phyloP scores from a whole-genome alignment of 441 rosid genomes.

The Jatropha podagrica region DNA sequence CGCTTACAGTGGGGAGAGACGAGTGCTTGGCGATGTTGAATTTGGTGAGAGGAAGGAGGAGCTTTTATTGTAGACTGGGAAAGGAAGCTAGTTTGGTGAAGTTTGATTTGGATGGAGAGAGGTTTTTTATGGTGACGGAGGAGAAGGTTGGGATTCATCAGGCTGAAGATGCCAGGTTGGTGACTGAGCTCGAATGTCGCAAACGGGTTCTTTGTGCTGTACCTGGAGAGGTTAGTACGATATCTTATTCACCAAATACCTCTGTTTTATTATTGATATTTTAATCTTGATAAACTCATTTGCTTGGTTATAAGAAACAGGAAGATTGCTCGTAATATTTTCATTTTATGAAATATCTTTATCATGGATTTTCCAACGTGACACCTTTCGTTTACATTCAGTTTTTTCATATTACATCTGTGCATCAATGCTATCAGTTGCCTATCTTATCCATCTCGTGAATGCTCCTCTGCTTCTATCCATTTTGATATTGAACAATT shows the following conservation, averaged over 20 bases:
- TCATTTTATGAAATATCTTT: not conserved
- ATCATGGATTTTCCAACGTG: not conserved
- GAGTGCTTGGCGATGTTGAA: conserved; percentile 85
- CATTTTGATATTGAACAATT: conserved; percentile 11
- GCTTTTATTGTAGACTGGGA: conserved; percentile 67
- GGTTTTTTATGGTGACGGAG: conserved; percentile 69
- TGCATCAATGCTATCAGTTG: not conserved
- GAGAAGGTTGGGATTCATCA: conserved; percentile 67
- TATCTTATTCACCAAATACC: not conserved
- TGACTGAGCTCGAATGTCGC: conserved; percentile 51
- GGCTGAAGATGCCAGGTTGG: conserved; percentile 81
- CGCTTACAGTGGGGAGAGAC: conserved; percentile 75
- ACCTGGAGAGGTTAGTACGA: conserved; percentile 58
- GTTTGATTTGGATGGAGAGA: conserved; percentile 61
- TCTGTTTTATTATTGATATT: not conserved
- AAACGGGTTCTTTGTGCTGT: conserved; percentile 78
- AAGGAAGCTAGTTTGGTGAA: conserved; percentile 68
- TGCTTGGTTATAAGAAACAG: not conserved
- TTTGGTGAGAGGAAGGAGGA: conserved; percentile 85
- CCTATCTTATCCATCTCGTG: not conserved
- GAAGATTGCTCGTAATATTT: not conserved
- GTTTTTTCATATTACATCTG: not conserved
- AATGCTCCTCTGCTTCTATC: not conserved
- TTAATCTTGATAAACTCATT: not conserved
- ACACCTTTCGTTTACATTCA: not conserved